These are phyloP conservation scores for Scytalidium sp. DNA, from an alignment of 2,329 filamentous ascomycete species.

Conservation along the genomic window DNA sequence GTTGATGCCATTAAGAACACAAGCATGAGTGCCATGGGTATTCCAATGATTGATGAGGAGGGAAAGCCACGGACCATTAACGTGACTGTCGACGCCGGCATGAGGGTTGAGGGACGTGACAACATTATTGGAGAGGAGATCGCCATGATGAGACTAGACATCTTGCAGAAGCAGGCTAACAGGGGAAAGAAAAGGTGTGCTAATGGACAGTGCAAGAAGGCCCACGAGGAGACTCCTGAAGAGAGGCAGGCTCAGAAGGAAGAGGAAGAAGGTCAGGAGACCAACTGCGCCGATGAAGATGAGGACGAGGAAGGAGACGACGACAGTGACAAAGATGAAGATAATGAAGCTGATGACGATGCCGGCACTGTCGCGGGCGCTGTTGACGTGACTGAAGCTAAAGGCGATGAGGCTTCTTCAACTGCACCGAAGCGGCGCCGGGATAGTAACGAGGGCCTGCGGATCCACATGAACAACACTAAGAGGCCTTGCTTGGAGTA, in stretches of 20 bases:
- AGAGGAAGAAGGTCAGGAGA: not conserved
- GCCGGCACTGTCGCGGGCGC: not conserved
- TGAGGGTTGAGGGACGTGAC: constrained; percentile 39
- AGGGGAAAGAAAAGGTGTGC: not conserved
- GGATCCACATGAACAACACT: not conserved
- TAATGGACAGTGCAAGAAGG: too few species aligned
- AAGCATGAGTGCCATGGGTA: constrained; percentile 34
- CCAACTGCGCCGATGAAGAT: not conserved
- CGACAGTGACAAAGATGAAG: constrained; percentile 1
- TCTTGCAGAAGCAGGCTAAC: not conserved
- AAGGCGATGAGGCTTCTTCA: not conserved
- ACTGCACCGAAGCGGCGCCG: not conserved
- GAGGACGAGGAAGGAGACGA: not conserved
- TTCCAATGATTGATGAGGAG: constrained; percentile 45
- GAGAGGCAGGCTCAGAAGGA: not conserved
- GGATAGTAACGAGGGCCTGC: not conserved
- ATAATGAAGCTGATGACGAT: not conserved
- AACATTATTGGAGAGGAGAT: constrained; percentile 39
- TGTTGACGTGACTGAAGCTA: not conserved
- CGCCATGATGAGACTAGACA: not conserved
- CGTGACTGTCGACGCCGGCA: constrained; percentile 42
- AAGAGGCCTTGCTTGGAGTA: not conserved
- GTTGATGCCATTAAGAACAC: constrained; percentile 41
- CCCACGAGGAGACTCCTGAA: too few species aligned
- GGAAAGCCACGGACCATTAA: constrained; percentile 39